phyloP scores from a whole-genome alignment of 169 alveolate species.

The Plasmodium vinckei region DNA sequence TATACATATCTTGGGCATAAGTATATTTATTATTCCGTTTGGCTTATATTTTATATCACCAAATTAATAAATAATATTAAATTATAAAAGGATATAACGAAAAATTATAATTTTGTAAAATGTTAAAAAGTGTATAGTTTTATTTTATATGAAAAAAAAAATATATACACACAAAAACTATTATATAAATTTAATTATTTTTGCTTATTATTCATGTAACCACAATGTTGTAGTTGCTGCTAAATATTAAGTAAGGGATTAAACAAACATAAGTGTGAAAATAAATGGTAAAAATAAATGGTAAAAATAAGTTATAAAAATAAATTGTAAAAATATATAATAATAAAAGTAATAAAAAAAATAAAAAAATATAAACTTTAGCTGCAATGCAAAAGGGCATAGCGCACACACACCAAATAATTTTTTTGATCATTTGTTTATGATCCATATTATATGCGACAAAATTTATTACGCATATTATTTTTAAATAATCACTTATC shows the following conservation, averaged over 20 bases:
- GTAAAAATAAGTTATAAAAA: background rate
- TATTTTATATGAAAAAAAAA: too few relatives aligned
- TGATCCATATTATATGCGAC: slow-evolving; percentile 17
- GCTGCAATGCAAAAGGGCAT: background rate
- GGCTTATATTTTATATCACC: too few relatives aligned
- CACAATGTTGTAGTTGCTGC: background rate
- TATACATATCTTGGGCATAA: too few relatives aligned
- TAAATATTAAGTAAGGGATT: background rate
- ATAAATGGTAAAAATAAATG: slow-evolving; percentile 7
- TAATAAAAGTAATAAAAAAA: background rate
- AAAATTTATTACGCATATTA: slow-evolving; percentile 15
- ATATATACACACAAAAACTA: background rate
- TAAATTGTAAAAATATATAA: background rate
- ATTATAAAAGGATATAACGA: too few relatives aligned
- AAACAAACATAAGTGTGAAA: background rate
- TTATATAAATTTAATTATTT: slow-evolving; percentile 1
- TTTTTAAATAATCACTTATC: slow-evolving; percentile 20
- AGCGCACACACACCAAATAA: background rate
- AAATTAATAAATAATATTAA: too few relatives aligned
- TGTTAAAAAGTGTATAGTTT: too few relatives aligned
- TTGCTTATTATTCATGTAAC: background rate
- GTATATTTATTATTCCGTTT: too few relatives aligned
- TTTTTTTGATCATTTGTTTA: background rate
- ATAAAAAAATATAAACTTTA: background rate
- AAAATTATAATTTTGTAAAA: too few relatives aligned